A percentile compares a stretch with the other conserved stretches of the same genome.
Conservation (phyloP, 2,329 filamentous ascomycete species). For the Onygena corvina region DNA sequence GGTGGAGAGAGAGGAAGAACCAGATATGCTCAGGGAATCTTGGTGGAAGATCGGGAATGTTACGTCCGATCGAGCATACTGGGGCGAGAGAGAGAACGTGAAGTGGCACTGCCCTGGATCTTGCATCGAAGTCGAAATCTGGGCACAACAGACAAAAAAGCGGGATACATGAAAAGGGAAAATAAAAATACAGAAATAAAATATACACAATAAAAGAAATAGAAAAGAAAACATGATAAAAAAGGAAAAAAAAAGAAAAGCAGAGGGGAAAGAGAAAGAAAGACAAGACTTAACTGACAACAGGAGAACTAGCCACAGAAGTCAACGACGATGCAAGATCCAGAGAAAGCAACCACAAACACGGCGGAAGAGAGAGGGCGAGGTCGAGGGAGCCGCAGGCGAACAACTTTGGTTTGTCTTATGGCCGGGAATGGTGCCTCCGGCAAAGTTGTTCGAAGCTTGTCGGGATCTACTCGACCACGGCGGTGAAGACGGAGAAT, state of each 20-base stretch:
- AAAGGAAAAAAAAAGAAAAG: no score
- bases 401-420: background rate
- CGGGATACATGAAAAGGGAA: no score
- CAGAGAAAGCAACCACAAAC: no score
- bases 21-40: no score
- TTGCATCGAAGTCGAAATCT: background rate
- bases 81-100: no score
- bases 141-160: background rate
- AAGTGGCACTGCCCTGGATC: no score
- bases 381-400: background rate
- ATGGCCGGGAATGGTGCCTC: background rate
- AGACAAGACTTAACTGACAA: no score
- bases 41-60: no score
- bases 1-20: no score
- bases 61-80: no score
- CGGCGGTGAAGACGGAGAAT: conserved; percentile 37
- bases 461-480: background rate
- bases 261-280: background rate
- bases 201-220: background rate
- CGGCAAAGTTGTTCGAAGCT: background rate
- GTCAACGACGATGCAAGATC: no score
- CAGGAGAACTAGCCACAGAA: no score
- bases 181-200: background rate
- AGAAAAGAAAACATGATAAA: background rate
- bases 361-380: background rate